Evolutionary conservation across 306 rosid species (phyloP).

Genomic region (Urtica urens): DNA sequence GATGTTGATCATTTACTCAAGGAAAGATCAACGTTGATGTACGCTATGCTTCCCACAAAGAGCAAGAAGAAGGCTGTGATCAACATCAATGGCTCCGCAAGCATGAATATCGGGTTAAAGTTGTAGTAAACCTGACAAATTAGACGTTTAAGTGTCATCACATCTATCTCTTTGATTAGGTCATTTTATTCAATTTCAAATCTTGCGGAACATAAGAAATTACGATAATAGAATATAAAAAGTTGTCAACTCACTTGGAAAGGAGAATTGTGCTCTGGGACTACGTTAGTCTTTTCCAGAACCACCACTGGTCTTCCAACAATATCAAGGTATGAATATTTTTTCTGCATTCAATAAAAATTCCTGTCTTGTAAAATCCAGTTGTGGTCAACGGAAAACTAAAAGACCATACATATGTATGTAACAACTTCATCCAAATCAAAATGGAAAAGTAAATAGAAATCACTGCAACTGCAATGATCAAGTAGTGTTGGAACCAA

Average conservation of each 20-base stretch:
- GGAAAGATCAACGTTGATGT: conserved; percentile 74
- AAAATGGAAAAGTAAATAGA: neutral
- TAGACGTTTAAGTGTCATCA: neutral
- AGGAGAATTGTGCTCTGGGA: conserved; percentile 74
- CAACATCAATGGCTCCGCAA: conserved; percentile 94
- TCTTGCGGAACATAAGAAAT: too few species aligned
- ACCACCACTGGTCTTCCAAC: conserved; percentile 89
- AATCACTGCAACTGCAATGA: neutral
- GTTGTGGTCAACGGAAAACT: too few species aligned
- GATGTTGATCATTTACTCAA: conserved; percentile 54
- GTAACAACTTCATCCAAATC: too few species aligned
- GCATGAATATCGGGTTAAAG: conserved; percentile 83
- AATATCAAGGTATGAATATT: conserved; percentile 86
- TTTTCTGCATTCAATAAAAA: conserved; percentile 73
- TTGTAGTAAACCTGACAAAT: conserved; percentile 66
- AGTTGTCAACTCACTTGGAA: conserved; percentile 59
- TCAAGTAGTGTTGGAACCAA: conserved; percentile 1
- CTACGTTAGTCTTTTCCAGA: conserved; percentile 72
- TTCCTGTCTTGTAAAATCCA: too few species aligned
- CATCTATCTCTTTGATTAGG: too few species aligned
- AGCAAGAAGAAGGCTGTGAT: conserved; percentile 57
- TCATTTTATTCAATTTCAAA: neutral
- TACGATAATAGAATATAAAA: too few species aligned
- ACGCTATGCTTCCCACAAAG: conserved; percentile 60
- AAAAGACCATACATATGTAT: too few species aligned